phyloP scores from a whole-genome alignment of 73 alveolate species.

The Durusdinium trenchii region DNA sequence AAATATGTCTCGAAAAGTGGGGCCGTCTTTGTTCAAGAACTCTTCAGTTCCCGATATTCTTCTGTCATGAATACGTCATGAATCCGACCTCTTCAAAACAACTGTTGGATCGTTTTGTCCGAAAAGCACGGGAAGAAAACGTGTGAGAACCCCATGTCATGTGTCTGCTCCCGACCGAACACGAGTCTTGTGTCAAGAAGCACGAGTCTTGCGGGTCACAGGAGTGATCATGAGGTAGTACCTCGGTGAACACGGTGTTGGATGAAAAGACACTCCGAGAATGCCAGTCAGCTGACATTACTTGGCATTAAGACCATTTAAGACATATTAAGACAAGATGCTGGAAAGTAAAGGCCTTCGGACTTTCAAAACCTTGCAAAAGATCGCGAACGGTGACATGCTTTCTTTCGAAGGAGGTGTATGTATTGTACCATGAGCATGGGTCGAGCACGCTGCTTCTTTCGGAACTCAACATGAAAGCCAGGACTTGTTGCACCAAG shows the following conservation, averaged over 20 bases:
- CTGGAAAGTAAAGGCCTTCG: conserved; percentile 91
- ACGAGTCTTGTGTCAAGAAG: too few relatives aligned
- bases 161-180: too few relatives aligned
- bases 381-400: not conserved
- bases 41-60: not conserved
- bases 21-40: too few relatives aligned
- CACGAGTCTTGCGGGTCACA: not conserved
- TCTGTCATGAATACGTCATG: not conserved
- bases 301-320: not conserved
- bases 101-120: too few relatives aligned
- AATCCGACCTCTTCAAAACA: too few relatives aligned
- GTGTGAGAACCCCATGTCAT: too few relatives aligned
- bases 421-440: not conserved
- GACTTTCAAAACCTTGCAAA: conserved; percentile 53
- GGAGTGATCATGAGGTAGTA: conserved; percentile 84
- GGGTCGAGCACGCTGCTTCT: not conserved
- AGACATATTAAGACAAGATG: too few relatives aligned
- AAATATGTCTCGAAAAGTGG: too few relatives aligned
- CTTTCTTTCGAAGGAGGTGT: not conserved
- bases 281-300: not conserved
- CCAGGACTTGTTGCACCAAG: not conserved
- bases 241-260: not conserved
- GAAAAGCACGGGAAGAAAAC: too few relatives aligned
- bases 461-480: not conserved
- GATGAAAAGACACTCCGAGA: not conserved